phyloP scores from a whole-genome alignment of 2,329 filamentous ascomycete species.

The Epichloe brachyelytri region DNA sequence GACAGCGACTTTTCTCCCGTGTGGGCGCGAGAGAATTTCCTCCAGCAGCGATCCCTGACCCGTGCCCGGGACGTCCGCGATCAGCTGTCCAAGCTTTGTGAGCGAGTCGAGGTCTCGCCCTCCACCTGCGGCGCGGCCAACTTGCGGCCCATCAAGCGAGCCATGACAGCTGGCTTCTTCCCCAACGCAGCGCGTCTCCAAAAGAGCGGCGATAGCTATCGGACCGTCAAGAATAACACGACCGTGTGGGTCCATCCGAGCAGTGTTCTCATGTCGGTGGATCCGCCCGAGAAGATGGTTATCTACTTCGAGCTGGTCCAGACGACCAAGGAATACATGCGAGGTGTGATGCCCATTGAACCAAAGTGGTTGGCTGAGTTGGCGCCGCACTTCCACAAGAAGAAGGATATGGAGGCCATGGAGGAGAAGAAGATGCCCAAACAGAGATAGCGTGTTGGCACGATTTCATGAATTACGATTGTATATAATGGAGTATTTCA shows the following conservation, averaged over 20 bases:
- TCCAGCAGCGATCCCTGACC: conserved; percentile 81
- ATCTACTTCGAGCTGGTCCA: conserved; percentile 77
- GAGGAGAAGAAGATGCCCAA: conserved; percentile 56
- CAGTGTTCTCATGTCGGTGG: conserved; percentile 63
- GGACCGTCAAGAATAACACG: conserved; percentile 81
- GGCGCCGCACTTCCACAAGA: conserved; percentile 90
- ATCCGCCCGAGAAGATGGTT: conserved; percentile 68
- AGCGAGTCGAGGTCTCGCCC: conserved; percentile 73
- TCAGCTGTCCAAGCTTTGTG: conserved; percentile 82
- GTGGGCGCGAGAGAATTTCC: conserved; percentile 86
- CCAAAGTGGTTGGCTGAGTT: conserved; percentile 77
- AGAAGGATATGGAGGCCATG: conserved; percentile 72
- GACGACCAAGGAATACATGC: conserved; percentile 86
- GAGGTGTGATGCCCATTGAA: conserved; percentile 74
- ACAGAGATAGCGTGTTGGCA: conserved; percentile 11
- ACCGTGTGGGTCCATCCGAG: conserved; percentile 88
- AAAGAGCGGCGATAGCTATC: conserved; percentile 73
- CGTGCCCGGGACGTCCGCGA: conserved; percentile 85
- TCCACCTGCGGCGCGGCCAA: conserved; percentile 59
- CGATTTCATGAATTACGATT: background rate
- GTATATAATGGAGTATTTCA: background rate
- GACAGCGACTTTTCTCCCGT: conserved; percentile 79
- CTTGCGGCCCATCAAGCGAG: conserved; percentile 65
- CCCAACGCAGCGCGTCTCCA: conserved; percentile 79
- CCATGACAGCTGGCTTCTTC: conserved; percentile 87